A percentile compares a stretch with the other conserved stretches of the same genome.
Conservation (phyloP, 495 filamentous ascomycete genomes). For the Lasiosphaeria ovina region DNA sequence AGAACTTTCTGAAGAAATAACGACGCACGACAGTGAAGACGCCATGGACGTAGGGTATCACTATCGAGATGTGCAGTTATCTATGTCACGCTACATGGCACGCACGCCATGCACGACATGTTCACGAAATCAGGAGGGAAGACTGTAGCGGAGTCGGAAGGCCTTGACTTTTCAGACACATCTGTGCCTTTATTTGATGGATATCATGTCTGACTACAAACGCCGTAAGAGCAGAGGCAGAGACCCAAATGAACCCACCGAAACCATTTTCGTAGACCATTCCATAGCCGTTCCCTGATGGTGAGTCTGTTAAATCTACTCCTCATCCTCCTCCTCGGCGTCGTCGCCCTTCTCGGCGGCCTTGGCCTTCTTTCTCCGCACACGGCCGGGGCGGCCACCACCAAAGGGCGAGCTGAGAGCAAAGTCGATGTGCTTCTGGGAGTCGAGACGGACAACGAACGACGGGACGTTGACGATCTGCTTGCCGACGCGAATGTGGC, state of each 20-base stretch:
- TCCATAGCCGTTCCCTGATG: slow-evolving; percentile 31
- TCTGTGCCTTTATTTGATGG: slow-evolving; percentile 28
- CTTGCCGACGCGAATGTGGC: slow-evolving; percentile 99
- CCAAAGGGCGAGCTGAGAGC: slow-evolving; percentile 95
- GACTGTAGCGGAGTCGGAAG: slow-evolving; percentile 20
- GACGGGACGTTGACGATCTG: slow-evolving; percentile 99
- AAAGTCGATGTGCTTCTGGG: slow-evolving; percentile 99
- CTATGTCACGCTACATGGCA: too few species aligned
- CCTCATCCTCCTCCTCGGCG: slow-evolving; percentile 86
- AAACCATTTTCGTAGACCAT: slow-evolving; percentile 13
- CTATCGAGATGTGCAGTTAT: too few species aligned
- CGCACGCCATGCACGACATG: too few species aligned
- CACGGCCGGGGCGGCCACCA: slow-evolving; percentile 93
- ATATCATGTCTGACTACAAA: slow-evolving; percentile 33
- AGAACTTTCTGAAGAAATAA: too few species aligned
- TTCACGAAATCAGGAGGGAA: too few species aligned
- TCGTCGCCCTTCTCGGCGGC: slow-evolving; percentile 89
- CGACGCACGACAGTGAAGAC: too few species aligned
- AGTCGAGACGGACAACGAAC: slow-evolving; percentile 98
- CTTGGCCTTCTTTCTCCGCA: slow-evolving; percentile 98
- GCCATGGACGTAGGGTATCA: too few species aligned
- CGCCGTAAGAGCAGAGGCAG: slow-evolving; percentile 33
- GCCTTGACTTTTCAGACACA: slow-evolving; percentile 15
- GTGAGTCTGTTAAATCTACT: slow-evolving; percentile 48
- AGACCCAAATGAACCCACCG: slow-evolving; percentile 28